Evolutionary conservation across 2,329 filamentous ascomycete species (phyloP), one percentile per base, ranked within the genome.

Genomic region (Dendryphion nanum): DNA sequence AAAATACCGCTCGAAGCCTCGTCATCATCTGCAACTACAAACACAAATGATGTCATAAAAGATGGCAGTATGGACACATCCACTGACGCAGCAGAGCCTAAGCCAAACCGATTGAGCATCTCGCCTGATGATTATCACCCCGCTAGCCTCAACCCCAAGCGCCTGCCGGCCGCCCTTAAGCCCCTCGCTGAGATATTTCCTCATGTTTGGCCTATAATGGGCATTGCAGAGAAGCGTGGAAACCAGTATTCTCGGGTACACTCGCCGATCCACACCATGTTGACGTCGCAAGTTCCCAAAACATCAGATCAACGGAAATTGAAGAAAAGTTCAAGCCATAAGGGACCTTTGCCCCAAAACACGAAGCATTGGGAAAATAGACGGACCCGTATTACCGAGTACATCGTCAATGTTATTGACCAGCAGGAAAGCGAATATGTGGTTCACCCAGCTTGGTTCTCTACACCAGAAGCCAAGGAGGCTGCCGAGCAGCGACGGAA

Each of bases 171-270:
- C 15, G 52, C 66, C 5, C 48, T 76, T 26, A 66, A 80, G 57
- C 81, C 83, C 1, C 79, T 96, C 41, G 82, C 85, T 28, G 80
- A 87, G 42, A 86, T 96, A 61, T 97, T 98, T 50, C 75, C 82
- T 6, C 85, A 93, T 54, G 71, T 96, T 26, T 96, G 93, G 89
- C 91, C 90, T 7, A 80, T 96, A 41, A 86, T 82, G 60, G 86
- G 89, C 0, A 87, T 89, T 3, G 93, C 90, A 4, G 91, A 97
- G 61, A 85, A 89, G 49, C 86, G 82, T 59, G 51, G 48, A 10
- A 13, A 21, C 33, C 53, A 59, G 79, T 84, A 56, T 80, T 79
- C 50, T 85, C 51, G 82, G 59, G 80, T 98, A 58, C 86, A 94
- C 65, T 97, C 93, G 4, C 90, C 93, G 3, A 70, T 97, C 21